These are phyloP conservation scores for Pyrus pyrifolia DNA, from an alignment of 306 rosid species.

Conservation along the genomic window DNA sequence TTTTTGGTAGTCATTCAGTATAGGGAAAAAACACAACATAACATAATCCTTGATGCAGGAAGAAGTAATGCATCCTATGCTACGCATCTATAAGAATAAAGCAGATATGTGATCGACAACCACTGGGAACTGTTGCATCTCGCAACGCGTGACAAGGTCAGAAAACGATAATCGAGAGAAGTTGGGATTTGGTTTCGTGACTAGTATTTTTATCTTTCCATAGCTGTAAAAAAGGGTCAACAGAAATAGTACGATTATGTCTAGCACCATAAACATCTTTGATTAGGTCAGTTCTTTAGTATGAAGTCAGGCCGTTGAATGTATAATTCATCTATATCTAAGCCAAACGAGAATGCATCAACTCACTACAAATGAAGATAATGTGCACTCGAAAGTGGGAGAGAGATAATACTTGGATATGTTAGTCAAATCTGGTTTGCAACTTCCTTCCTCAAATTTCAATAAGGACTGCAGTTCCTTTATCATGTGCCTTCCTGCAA, in stretches of 20 bases:
- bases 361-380: neutral
- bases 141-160: neutral
- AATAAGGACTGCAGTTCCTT: constrained; percentile 45
- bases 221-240: neutral
- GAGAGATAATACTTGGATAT: constrained; percentile 44
- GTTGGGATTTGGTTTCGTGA: neutral
- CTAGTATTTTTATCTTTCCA: neutral
- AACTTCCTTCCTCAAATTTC: constrained; percentile 40
- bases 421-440: constrained; percentile 41
- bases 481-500: constrained; percentile 24
- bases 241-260: neutral
- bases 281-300: neutral
- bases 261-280: neutral
- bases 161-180: neutral
- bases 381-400: neutral
- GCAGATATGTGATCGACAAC: neutral
- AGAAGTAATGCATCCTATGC: neutral
- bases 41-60: neutral
- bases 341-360: too few relatives aligned
- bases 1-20: neutral
- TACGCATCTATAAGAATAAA: neutral
- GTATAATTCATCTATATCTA: neutral
- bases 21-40: neutral
- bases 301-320: neutral
- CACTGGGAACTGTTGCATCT: neutral